Percentiles rank a stretch among this genome's conserved stretches.
Evolutionary conservation across 83 land plant genomes (phyloP).

Genomic region (Thuja plicata): DNA sequence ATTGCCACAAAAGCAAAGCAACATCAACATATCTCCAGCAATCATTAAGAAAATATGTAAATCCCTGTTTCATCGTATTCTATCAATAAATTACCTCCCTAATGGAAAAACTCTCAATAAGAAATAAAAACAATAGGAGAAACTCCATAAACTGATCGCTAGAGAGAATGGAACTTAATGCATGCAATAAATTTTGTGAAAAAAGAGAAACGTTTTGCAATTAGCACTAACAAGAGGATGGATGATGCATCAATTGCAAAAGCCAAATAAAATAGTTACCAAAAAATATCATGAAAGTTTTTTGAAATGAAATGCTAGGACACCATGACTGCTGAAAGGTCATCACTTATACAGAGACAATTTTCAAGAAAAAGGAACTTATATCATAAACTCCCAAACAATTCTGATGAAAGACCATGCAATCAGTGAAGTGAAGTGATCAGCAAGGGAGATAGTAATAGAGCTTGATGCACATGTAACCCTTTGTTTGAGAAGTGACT

Average conservation of each 20-base stretch:
- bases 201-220: background rate
- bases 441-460: background rate
- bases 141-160: background rate
- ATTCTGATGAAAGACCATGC: background rate
- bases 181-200: background rate
- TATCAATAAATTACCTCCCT: background rate
- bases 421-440: background rate
- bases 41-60: background rate
- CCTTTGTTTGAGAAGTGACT: background rate
- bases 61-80: background rate
- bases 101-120: background rate
- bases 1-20: background rate
- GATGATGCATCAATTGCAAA: background rate
- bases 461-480: background rate
- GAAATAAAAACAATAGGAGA: background rate
- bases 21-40: background rate
- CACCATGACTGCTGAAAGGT: background rate
- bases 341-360: background rate
- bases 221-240: background rate
- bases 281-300: background rate
- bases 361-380: background rate
- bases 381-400: background rate
- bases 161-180: background rate
- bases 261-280: background rate
- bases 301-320: background rate